These are phyloP conservation scores for Alisma plantagoaquatica DNA, from an alignment of 106 monocot genomes.

Conservation along the genomic window DNA sequence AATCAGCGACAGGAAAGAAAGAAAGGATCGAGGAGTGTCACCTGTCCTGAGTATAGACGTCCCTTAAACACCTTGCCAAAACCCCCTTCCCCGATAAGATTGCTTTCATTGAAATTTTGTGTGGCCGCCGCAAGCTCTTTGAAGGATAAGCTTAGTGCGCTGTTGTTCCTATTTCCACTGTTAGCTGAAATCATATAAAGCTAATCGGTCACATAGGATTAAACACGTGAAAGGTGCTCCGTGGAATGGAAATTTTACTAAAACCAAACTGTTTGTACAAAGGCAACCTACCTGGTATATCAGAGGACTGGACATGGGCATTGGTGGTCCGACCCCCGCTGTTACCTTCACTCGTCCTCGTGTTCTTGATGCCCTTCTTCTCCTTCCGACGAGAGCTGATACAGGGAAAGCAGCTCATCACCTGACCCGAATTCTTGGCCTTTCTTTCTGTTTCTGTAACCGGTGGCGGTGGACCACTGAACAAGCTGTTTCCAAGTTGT, in stretches of 20 bases:
- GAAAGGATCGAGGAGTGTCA: neutral
- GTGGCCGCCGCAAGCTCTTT: constrained; percentile 68
- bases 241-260: neutral
- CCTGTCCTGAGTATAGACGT: constrained; percentile 44
- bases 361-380: neutral
- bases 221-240: neutral
- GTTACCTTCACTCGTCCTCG: neutral
- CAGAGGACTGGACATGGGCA: neutral
- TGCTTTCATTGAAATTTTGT: constrained; percentile 51
- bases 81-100: constrained; percentile 86
- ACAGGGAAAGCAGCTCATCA: constrained; percentile 23
- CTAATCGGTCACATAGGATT: neutral
- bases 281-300: neutral
- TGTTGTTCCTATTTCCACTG: constrained; percentile 8
- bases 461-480: too few relatives aligned
- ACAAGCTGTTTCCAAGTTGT: too few relatives aligned
- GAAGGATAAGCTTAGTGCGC: constrained; percentile 56
- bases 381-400: neutral
- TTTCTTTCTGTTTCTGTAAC: too few relatives aligned
- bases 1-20: too few relatives aligned
- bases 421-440: constrained; percentile 1
- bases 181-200: too few relatives aligned
- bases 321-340: constrained; percentile 2
- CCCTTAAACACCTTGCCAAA: constrained; percentile 90
- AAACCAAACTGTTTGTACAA: neutral